Conservation (phyloP, 768 basidiomycete species). For the Polyporus arcularius region DNA sequence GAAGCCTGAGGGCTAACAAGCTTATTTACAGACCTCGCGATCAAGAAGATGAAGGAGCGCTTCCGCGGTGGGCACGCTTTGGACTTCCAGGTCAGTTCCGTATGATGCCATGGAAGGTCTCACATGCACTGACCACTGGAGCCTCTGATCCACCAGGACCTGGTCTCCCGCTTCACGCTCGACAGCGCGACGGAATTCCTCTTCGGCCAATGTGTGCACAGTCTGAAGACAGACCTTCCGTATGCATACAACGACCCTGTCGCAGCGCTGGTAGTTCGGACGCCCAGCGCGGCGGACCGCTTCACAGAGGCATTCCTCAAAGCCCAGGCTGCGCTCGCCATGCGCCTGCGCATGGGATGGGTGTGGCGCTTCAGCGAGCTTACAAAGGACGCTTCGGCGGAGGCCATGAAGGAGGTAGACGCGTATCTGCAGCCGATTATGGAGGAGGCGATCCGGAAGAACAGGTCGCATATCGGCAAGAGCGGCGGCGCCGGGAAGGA, state of each 20-base stretch:
- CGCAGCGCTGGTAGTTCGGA: neutral
- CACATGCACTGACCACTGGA: neutral
- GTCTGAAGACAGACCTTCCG: constrained; percentile 29
- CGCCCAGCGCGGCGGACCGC: neutral
- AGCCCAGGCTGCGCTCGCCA: constrained; percentile 34
- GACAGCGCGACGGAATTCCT: constrained; percentile 58
- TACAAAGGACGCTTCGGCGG: constrained; percentile 30
- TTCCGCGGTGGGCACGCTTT: constrained; percentile 30
- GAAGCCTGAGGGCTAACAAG: neutral
- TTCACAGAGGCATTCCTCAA: constrained; percentile 1
- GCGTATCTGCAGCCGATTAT: constrained; percentile 42
- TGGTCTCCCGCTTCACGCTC: constrained; percentile 49
- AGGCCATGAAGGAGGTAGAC: constrained; percentile 41
- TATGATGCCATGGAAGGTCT: neutral
- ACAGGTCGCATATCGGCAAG: constrained; percentile 4
- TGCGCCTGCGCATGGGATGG: constrained; percentile 33
- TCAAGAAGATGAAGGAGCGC: constrained; percentile 30
- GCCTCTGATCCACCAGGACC: constrained; percentile 40
- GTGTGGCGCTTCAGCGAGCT: constrained; percentile 45
- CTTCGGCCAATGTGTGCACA: constrained; percentile 46
- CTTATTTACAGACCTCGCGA: constrained; percentile 17
- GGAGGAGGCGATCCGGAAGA: constrained; percentile 27
- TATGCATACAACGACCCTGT: constrained; percentile 1
- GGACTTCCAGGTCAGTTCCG: constrained; percentile 30
- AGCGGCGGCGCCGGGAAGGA: neutral